These are phyloP conservation scores for Cladophialophora psammophila DNA, from an alignment of 2,329 filamentous ascomycete genomes.

Conservation along the genomic window DNA sequence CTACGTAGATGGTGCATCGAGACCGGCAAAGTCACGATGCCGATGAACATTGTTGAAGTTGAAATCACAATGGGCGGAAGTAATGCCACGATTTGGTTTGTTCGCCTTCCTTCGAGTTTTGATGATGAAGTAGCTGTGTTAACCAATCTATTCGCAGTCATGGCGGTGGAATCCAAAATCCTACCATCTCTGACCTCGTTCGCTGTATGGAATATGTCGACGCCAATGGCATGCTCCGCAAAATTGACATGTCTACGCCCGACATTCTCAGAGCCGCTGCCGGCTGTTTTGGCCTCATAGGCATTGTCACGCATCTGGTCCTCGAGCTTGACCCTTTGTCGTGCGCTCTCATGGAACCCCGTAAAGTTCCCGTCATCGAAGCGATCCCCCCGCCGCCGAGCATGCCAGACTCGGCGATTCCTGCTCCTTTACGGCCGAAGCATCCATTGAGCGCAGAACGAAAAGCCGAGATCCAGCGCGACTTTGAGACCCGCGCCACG, in stretches of 20 bases:
- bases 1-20: constrained; percentile 55
- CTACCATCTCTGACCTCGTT: constrained; percentile 57
- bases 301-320: constrained; percentile 59
- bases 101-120: neutral
- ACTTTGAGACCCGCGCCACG: constrained; percentile 51
- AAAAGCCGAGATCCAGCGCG: constrained; percentile 38
- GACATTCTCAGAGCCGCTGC: constrained; percentile 52
- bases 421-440: constrained; percentile 30
- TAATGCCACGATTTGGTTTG: constrained; percentile 45
- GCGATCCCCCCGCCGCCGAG: constrained; percentile 36
- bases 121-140: neutral
- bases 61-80: constrained; percentile 58
- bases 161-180: constrained; percentile 54
- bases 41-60: constrained; percentile 57
- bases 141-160: constrained; percentile 52
- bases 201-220: constrained; percentile 59
- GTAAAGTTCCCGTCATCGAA: constrained; percentile 47
- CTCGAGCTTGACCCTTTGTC: constrained; percentile 57
- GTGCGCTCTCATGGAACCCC: constrained; percentile 56
- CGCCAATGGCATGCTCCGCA: constrained; percentile 48
- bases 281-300: constrained; percentile 57
- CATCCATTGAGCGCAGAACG: constrained; percentile 28
- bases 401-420: constrained; percentile 31
- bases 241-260: constrained; percentile 51
- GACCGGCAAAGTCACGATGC: constrained; percentile 49